phyloP scores from a whole-genome alignment of 225 moss, liverwort and hornwort genomes.

The Takakia lepidozioides region DNA sequence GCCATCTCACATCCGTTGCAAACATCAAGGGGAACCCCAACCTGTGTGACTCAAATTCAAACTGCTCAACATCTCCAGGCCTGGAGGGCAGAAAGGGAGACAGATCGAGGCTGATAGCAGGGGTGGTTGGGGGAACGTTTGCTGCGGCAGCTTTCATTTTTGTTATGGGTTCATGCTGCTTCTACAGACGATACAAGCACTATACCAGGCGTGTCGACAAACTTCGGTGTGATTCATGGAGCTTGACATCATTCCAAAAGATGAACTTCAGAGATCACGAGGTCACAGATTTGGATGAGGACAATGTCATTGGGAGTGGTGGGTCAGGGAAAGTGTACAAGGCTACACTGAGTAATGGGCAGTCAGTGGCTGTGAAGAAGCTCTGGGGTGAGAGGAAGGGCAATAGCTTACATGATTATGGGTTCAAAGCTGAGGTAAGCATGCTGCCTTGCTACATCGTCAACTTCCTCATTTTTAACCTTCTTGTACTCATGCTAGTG shows the following conservation, averaged over 20 bases:
- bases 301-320: slow-evolving; percentile 47
- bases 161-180: slow-evolving; percentile 15
- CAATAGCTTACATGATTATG: slow-evolving; percentile 29
- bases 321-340: slow-evolving; percentile 74
- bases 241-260: slow-evolving; percentile 53
- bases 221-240: slow-evolving; percentile 50
- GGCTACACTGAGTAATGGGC: slow-evolving; percentile 37
- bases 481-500: too few species aligned
- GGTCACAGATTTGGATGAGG: slow-evolving; percentile 46
- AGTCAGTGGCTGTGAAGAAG: slow-evolving; percentile 61
- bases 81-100: not conserved
- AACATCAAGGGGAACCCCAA: slow-evolving; percentile 9
- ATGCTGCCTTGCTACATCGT: too few species aligned
- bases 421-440: slow-evolving; percentile 29
- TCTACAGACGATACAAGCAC: slow-evolving; percentile 22
- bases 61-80: not conserved
- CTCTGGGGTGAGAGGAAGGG: slow-evolving; percentile 31
- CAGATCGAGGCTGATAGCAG: too few species aligned
- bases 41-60: not conserved
- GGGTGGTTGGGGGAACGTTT: slow-evolving; percentile 32
- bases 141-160: slow-evolving; percentile 18
- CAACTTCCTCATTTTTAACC: too few species aligned
- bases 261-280: slow-evolving; percentile 41
- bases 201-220: slow-evolving; percentile 12
- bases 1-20: not conserved